Evolutionary conservation across 345 rosid species (phyloP), one percentile per base, ranked within the genome.

Genomic region (Eucalyptus pumila): DNA sequence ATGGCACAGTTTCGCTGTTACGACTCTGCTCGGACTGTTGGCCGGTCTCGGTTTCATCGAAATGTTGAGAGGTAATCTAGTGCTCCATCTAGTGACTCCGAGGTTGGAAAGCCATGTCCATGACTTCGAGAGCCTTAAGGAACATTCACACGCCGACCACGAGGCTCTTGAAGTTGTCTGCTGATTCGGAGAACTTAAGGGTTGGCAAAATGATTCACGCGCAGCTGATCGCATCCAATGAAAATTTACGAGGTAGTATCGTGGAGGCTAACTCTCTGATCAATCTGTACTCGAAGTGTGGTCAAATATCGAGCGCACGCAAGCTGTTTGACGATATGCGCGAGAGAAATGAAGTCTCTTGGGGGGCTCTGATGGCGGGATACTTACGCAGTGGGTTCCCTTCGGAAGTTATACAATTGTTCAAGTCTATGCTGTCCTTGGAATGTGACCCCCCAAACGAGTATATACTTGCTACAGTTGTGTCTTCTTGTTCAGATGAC

Each of bases 331-430:
- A 95, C 88, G 51, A 51, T 56, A 94, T 95, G 96, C 94, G 65
- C 40, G 88, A 90, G 0, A 94, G 97, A 85, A 95, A 94, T 60
- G 95, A 92, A 51, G 96, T 96, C 56, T 96, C 99, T 90, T 97
- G 95, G 94, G 86, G 94, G 86, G 88, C 99, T 21, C 85, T 97
- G 89, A 97, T 97, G 99, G 87, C 91, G 2, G 97, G 98, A 88
- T 96, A 96, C 90, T 91, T 95, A 76, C 95, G 93, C 86, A 86
- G 65, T 60, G 97, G 96, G 87, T 67, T 89, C 89, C 86, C 92
- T 9, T 65, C 85, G 52, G 92, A 97, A 89, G 98, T 94, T 32
- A 88, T 96, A 40, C 89, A 88, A 9, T 85, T 97, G 88, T 93
- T 96, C 58, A 95, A 93, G 91, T 86, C 89, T 88, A 94, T 97